A percentile compares a stretch with the other conserved stretches of the same genome.
These are phyloP conservation scores for Globisporangium rhizosaccharum DNA, from an alignment of 352 stramenopile genomes.

Conservation along the genomic window DNA sequence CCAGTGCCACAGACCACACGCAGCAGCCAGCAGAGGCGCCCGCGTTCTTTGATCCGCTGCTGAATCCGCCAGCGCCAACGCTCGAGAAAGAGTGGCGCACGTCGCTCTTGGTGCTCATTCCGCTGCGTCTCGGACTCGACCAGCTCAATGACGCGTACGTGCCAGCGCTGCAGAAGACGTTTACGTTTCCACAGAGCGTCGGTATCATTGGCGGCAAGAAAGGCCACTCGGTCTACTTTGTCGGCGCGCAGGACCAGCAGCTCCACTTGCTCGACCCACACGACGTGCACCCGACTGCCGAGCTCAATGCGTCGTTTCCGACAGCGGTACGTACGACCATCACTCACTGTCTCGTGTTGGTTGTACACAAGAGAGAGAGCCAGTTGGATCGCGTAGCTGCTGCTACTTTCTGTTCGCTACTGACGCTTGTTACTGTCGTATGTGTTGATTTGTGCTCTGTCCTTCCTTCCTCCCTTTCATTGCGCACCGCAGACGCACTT, in stretches of 20 bases:
- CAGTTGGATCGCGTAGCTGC: too few species aligned
- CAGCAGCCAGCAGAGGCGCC: neutral
- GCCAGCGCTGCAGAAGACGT: slow-evolving; percentile 54
- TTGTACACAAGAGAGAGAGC: too few species aligned
- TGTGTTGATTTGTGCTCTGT: too few species aligned
- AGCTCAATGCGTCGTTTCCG: slow-evolving; percentile 66
- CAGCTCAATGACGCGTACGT: slow-evolving; percentile 40
- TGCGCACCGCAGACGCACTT: slow-evolving; percentile 36
- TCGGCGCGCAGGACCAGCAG: slow-evolving; percentile 32
- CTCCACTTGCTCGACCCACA: slow-evolving; percentile 86
- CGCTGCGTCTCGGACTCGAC: slow-evolving; percentile 89
- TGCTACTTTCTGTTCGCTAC: too few species aligned
- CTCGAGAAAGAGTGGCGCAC: slow-evolving; percentile 71
- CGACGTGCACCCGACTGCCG: slow-evolving; percentile 55
- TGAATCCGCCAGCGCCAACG: slow-evolving; percentile 57
- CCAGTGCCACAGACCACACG: too few species aligned
- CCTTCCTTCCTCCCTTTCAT: too few species aligned
- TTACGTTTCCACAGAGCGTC: slow-evolving; percentile 90
- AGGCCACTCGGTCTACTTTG: slow-evolving; percentile 94
- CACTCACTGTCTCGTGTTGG: neutral
- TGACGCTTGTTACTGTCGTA: too few species aligned
- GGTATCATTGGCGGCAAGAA: slow-evolving; percentile 94
- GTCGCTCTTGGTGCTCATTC: slow-evolving; percentile 89
- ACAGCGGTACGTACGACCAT: slow-evolving; percentile 36
- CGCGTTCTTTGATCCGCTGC: slow-evolving; percentile 81